Conservation (phyloP, 1,284 basidiomycete genomes). For the Rhodotorula sp. region DNA sequence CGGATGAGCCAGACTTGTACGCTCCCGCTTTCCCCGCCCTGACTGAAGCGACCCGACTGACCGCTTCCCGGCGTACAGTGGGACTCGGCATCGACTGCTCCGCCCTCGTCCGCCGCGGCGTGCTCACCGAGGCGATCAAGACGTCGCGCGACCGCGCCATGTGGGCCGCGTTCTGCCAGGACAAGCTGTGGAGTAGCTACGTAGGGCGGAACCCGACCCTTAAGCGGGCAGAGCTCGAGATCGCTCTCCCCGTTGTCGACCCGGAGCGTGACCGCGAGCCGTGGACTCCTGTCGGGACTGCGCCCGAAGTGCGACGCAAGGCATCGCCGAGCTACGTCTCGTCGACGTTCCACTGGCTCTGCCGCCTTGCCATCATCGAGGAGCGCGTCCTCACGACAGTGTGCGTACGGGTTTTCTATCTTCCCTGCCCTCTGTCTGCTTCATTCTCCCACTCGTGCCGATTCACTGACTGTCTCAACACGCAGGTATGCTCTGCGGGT, state of each 20-base stretch:
- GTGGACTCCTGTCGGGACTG: not conserved
- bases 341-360: slow-evolving; percentile 11
- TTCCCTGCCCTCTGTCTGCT: accelerated
- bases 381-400: slow-evolving; percentile 12
- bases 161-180: slow-evolving; percentile 6
- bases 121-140: slow-evolving; percentile 43
- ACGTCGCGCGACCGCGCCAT: slow-evolving; percentile 44
- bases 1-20: not conserved
- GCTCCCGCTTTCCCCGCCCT: not conserved
- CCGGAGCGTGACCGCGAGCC: slow-evolving; percentile 33
- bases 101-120: slow-evolving; percentile 44
- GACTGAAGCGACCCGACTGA: not conserved
- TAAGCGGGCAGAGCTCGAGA: slow-evolving; percentile 39
- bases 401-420: not conserved
- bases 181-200: slow-evolving; percentile 44
- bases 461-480: too few species aligned
- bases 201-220: slow-evolving; percentile 42
- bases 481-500: slow-evolving; percentile 6
- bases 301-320: not conserved
- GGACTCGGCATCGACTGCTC: slow-evolving; percentile 47
- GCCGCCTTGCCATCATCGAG: slow-evolving; percentile 15
- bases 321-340: slow-evolving; percentile 7
- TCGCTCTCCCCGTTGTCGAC: slow-evolving; percentile 40
- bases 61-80: slow-evolving; percentile 6
- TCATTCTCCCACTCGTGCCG: too few species aligned